phyloP scores from a whole-genome alignment of 805 yeast species.

The Barnettozyma vustinii region DNA sequence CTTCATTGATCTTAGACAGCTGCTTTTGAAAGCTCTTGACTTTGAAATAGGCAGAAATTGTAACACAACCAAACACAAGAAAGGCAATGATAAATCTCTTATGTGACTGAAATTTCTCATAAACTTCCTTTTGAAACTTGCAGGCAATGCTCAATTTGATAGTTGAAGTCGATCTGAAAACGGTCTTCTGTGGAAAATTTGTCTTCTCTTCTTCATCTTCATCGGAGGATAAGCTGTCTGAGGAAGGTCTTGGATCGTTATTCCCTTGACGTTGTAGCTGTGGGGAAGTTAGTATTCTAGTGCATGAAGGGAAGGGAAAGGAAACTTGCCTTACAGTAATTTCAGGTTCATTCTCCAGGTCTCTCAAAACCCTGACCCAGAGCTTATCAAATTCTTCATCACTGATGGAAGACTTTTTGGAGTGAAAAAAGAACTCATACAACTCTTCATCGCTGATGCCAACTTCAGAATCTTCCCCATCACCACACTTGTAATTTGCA shows the following conservation, averaged over 20 bases:
- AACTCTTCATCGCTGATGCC: slow-evolving; percentile 48
- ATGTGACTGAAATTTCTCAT: slow-evolving; percentile 31
- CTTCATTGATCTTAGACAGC: slow-evolving; percentile 37
- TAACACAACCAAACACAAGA: slow-evolving; percentile 8
- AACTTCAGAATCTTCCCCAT: slow-evolving; percentile 39
- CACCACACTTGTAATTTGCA: slow-evolving; percentile 60
- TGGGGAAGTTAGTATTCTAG: slow-evolving; percentile 19
- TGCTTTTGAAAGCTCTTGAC: slow-evolving; percentile 33
- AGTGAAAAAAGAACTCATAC: slow-evolving; percentile 42
- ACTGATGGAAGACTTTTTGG: slow-evolving; percentile 30
- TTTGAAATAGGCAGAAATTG: slow-evolving; percentile 28
- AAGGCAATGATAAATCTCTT: slow-evolving; percentile 17
- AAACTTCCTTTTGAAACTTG: slow-evolving; percentile 46
- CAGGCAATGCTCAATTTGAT: slow-evolving; percentile 55
- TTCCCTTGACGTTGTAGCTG: slow-evolving; percentile 25
- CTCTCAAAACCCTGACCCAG: slow-evolving; percentile 61
- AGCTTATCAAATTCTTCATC: slow-evolving; percentile 68
- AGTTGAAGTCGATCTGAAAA: slow-evolving; percentile 72
- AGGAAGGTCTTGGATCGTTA: slow-evolving; percentile 38
- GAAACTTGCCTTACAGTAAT: slow-evolving; percentile 73
- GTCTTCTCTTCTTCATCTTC: slow-evolving; percentile 32
- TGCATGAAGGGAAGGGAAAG: slow-evolving; percentile 1
- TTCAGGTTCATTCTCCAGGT: slow-evolving; percentile 62
- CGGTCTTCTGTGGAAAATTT: slow-evolving; percentile 30
- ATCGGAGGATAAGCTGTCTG: slow-evolving; percentile 33